phyloP scores from a whole-genome alignment of 2,329 filamentous ascomycete species.

The Incumbomyces delicatus region DNA sequence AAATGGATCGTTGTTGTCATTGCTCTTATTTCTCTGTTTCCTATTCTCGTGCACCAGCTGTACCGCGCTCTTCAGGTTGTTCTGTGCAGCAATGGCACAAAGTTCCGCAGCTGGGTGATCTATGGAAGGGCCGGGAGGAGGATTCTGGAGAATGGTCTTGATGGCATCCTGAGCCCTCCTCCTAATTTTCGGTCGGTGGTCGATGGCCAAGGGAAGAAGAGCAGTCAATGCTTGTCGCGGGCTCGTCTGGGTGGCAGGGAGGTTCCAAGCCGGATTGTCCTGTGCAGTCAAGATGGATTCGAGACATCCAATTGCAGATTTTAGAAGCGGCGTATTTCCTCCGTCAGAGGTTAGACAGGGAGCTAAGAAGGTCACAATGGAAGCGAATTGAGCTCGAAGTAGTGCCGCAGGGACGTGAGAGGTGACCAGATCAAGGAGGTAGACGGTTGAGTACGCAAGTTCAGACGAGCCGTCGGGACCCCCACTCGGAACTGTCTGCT shows the following conservation, averaged over 20 bases:
- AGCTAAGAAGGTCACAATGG: constrained; percentile 78
- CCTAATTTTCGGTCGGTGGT: constrained; percentile 83
- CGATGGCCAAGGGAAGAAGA: constrained; percentile 72
- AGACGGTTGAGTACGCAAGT: constrained; percentile 75
- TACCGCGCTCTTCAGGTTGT: constrained; percentile 62
- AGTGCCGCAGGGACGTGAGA: constrained; percentile 75
- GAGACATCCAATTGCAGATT: constrained; percentile 82
- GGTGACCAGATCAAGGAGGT: constrained; percentile 87
- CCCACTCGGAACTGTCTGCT: constrained; percentile 57
- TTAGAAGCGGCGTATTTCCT: constrained; percentile 75
- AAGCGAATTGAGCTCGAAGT: constrained; percentile 86
- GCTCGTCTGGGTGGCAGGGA: constrained; percentile 71
- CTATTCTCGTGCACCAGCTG: constrained; percentile 59
- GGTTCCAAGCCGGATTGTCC: constrained; percentile 77
- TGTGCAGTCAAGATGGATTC: constrained; percentile 87
- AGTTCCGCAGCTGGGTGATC: constrained; percentile 94
- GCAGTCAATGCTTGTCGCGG: constrained; percentile 81
- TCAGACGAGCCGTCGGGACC: constrained; percentile 67
- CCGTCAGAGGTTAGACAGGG: constrained; percentile 71
- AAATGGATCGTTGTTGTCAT: constrained; percentile 61
- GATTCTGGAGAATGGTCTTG: constrained; percentile 68
- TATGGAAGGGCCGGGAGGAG: constrained; percentile 80
- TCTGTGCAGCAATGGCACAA: constrained; percentile 84
- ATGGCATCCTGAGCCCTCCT: constrained; percentile 88
- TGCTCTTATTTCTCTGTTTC: constrained; percentile 45